A percentile compares a stretch with the other conserved stretches of the same genome.
Evolutionary conservation across 1,139 yeast genomes (phyloP).

Genomic region (Blastobotrys proliferans): DNA sequence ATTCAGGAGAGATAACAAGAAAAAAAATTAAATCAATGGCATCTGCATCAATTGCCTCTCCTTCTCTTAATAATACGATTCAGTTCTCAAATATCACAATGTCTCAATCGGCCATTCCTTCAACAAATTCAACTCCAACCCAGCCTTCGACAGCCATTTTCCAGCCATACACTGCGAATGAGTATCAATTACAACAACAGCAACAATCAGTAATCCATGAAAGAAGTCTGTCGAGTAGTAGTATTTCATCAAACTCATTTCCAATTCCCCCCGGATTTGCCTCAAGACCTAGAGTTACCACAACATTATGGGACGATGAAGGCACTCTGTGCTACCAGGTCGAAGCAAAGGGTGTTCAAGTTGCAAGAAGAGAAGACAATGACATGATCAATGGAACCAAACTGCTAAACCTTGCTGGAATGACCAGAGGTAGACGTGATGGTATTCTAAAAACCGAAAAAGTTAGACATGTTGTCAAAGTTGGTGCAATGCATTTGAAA

Average conservation of each 20-base stretch:
- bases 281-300: constrained; percentile 70
- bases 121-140: constrained; percentile 9
- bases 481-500: constrained; percentile 91
- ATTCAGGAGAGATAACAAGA: no score
- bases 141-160: constrained; percentile 8
- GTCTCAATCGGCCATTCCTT: no score
- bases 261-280: constrained; percentile 43
- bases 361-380: constrained; percentile 88
- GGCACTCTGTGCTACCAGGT: constrained; percentile 90
- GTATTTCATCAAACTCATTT: constrained; percentile 13
- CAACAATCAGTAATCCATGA: constrained; percentile 6
- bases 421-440: constrained; percentile 94
- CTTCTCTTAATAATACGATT: no score
- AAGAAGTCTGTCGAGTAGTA: constrained; percentile 30
- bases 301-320: constrained; percentile 96
- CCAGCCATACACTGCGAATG: constrained; percentile 4
- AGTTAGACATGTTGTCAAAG: constrained; percentile 81
- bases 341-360: constrained; percentile 82
- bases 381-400: constrained; percentile 92
- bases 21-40: constrained; percentile 1
- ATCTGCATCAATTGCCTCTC: constrained; percentile 6
- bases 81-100: no score
- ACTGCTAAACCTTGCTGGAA: constrained; percentile 79
- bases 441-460: constrained; percentile 86
- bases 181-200: constrained; percentile 14